Conservation (phyloP, 768 basidiomycete genomes). For the Chalciporus pseudorubinellus region DNA sequence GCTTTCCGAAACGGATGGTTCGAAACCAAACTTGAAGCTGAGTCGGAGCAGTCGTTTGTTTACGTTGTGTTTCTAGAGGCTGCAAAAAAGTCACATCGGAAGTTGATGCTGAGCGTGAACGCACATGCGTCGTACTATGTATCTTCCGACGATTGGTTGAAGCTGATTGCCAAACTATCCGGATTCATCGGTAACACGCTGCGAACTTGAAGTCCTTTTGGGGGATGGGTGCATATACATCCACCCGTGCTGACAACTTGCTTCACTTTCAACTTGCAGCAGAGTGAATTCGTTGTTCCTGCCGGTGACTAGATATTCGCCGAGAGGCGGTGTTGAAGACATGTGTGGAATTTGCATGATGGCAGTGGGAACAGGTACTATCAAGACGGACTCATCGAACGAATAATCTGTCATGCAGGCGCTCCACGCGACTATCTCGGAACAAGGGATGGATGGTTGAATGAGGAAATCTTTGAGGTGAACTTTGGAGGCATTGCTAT, state of each 20-base stretch:
- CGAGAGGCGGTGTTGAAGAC: conserved; percentile 1
- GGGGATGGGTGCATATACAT: not conserved
- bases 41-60: no score
- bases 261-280: no score
- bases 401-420: no score
- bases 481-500: not conserved
- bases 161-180: not conserved
- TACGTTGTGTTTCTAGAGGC: not conserved
- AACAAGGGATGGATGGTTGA: not conserved
- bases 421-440: no score
- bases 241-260: not conserved
- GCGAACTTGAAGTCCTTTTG: not conserved
- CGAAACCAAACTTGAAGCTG: no score
- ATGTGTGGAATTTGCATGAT: not conserved
- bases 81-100: not conserved
- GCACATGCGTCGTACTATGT: not conserved
- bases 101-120: not conserved
- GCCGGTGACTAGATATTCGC: conserved; percentile 8
- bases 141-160: not conserved
- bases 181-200: not conserved
- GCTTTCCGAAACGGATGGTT: no score
- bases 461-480: no score
- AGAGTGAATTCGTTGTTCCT: conserved; percentile 3
- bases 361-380: not conserved
- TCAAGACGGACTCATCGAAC: no score